Conservation (phyloP, 1,284 basidiomycete species). For the Sanghuangporus weigelae region DNA sequence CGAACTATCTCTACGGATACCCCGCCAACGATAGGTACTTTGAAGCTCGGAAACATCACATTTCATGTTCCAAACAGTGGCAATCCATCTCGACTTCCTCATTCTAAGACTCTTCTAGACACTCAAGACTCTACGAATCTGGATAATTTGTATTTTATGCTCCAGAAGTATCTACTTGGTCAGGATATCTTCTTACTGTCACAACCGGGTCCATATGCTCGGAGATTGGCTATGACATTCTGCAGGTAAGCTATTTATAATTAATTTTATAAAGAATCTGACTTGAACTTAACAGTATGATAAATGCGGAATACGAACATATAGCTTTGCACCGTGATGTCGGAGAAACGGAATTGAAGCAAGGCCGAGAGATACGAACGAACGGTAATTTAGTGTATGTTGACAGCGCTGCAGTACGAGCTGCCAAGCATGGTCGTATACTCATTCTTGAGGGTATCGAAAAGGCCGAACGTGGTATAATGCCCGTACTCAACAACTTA, state of each 20-base stretch:
- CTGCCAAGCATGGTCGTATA: conserved; percentile 61
- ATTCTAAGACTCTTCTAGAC: conserved; percentile 40
- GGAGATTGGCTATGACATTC: conserved; percentile 55
- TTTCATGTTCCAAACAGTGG: conserved; percentile 46
- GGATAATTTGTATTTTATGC: conserved; percentile 56
- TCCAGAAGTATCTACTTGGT: conserved; percentile 63
- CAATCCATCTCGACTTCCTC: conserved; percentile 44
- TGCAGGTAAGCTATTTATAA: conserved; percentile 39
- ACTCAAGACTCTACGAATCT: conserved; percentile 43
- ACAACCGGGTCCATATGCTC: conserved; percentile 61
- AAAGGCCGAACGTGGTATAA: conserved; percentile 58
- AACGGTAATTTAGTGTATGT: conserved; percentile 59
- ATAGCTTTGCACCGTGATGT: conserved; percentile 61
- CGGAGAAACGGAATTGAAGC: conserved; percentile 66
- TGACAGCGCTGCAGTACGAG: conserved; percentile 58
- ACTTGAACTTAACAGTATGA: conserved; percentile 34
- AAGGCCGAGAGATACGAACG: conserved; percentile 56
- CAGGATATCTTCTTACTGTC: conserved; percentile 62
- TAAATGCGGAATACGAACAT: conserved; percentile 63
- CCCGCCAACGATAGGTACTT: conserved; percentile 41
- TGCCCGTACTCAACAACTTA: conserved; percentile 56
- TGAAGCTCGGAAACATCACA: conserved; percentile 52
- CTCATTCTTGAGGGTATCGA: conserved; percentile 65
- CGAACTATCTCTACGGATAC: conserved; percentile 3
- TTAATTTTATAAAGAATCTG: not conserved